Evolutionary conservation across 2,329 filamentous ascomycete genomes (phyloP).

Genomic region (Claviceps sp.): DNA sequence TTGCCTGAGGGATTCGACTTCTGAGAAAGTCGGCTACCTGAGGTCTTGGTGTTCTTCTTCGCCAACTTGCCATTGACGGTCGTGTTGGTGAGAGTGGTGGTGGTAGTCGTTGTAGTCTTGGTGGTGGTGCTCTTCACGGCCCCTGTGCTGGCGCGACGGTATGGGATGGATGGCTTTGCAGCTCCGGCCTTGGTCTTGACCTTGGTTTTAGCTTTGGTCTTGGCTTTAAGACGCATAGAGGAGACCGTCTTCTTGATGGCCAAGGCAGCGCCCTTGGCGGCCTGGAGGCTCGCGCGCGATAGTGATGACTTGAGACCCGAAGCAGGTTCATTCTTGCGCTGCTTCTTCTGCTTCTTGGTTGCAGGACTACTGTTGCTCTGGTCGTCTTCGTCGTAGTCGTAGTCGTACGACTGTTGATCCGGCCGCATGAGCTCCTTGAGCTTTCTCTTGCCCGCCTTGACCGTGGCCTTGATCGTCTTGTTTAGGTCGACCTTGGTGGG

Average conservation of each 20-base stretch:
- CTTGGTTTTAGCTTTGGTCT: neutral
- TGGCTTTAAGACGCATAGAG: constrained; percentile 7
- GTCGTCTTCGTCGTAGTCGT: neutral
- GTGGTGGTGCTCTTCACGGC: constrained; percentile 16
- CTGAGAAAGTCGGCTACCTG: constrained; percentile 3
- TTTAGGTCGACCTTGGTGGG: constrained; percentile 30
- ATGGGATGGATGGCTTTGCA: constrained; percentile 5
- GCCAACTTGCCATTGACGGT: constrained; percentile 8
- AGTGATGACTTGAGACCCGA: constrained; percentile 22
- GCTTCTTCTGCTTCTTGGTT: constrained; percentile 33
- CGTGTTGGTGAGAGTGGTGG: neutral
- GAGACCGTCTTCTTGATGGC: constrained; percentile 22
- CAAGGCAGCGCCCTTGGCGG: constrained; percentile 23
- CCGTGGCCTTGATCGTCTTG: constrained; percentile 23
- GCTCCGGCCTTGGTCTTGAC: constrained; percentile 12
- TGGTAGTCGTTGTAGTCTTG: neutral
- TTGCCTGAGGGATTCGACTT: constrained; percentile 8
- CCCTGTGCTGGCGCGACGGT: constrained; percentile 13
- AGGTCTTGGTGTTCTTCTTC: constrained; percentile 7
- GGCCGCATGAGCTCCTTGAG: constrained; percentile 37
- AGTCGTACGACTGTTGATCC: constrained; percentile 15
- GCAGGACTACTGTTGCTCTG: neutral
- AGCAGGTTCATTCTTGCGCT: constrained; percentile 24
- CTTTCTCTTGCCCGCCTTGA: constrained; percentile 43
- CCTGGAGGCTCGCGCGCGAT: constrained; percentile 21